A percentile compares a stretch with the other conserved stretches of the same genome.
Evolutionary conservation across 306 rosid genomes (phyloP).

Genomic region (Cicer bijugum): DNA sequence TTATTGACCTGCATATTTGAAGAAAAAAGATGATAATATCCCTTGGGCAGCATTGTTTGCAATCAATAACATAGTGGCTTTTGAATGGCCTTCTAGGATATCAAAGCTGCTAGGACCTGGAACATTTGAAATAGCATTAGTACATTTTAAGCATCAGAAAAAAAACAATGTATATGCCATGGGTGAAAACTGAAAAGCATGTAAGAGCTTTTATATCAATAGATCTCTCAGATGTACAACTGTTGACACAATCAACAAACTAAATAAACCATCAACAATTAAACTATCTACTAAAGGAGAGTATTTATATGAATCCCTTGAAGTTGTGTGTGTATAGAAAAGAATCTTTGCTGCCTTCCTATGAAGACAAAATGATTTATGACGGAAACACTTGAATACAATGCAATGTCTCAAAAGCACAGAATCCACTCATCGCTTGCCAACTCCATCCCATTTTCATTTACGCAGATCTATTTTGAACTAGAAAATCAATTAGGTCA

Average conservation of each 20-base stretch:
- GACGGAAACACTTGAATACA: constrained; percentile 1
- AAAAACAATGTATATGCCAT: constrained; percentile 8
- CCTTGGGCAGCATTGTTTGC: constrained; percentile 99
- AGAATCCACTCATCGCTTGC: constrained; percentile 9
- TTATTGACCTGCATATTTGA: constrained; percentile 92
- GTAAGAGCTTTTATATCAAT: neutral
- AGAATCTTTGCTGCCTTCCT: neutral
- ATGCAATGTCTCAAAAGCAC: neutral
- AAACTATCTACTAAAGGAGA: constrained; percentile 8
- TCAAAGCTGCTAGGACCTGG: constrained; percentile 91
- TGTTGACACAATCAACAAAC: neutral
- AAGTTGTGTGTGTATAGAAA: constrained; percentile 16
- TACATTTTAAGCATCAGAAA: constrained; percentile 33
- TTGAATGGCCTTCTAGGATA: constrained; percentile 95
- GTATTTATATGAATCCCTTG: neutral
- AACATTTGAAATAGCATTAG: constrained; percentile 45
- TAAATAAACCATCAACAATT: constrained; percentile 25
- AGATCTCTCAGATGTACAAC: constrained; percentile 5
- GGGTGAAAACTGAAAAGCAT: constrained; percentile 5
- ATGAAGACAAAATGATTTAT: neutral
- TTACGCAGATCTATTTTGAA: neutral
- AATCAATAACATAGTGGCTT: constrained; percentile 88
- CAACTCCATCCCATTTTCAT: constrained; percentile 20
- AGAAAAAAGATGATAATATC: constrained; percentile 94
- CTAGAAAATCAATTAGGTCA: constrained; percentile 11